Evolutionary conservation across 2,329 filamentous ascomycete species (phyloP).

Genomic region (Tolypocladium guangdongense): DNA sequence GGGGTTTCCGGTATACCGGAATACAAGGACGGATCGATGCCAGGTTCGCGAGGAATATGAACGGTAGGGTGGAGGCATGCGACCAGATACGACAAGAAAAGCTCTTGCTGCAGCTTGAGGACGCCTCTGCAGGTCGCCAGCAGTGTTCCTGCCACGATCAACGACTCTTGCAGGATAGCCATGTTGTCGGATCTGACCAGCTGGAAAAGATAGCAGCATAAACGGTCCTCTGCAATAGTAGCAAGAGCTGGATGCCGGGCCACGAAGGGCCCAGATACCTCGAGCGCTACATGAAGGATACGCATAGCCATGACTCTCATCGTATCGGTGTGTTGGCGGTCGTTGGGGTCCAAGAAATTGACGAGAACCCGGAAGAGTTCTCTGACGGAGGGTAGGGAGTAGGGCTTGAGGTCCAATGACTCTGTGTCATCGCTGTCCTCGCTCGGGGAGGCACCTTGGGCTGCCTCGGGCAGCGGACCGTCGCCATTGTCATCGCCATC

Average conservation of each 20-base stretch:
- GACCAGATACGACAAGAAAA: conserved; percentile 89
- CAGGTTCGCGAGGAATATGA: conserved; percentile 81
- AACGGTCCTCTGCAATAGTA: conserved; percentile 76
- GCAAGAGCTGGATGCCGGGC: conserved; percentile 84
- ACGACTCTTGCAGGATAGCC: conserved; percentile 82
- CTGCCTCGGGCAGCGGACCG: not conserved
- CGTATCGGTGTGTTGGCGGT: conserved; percentile 82
- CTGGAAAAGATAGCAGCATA: conserved; percentile 93
- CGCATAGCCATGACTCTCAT: conserved; percentile 96
- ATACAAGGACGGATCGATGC: conserved; percentile 86
- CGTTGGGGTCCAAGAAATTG: conserved; percentile 86
- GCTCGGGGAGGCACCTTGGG: conserved; percentile 5
- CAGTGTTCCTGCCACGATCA: conserved; percentile 84
- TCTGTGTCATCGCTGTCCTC: conserved; percentile 30
- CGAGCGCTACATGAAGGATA: conserved; percentile 93
- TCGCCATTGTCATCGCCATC: conserved; percentile 2
- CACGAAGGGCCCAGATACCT: conserved; percentile 92
- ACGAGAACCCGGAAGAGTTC: conserved; percentile 92
- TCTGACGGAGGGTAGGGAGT: conserved; percentile 86
- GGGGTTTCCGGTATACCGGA: conserved; percentile 87
- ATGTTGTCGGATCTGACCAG: conserved; percentile 94
- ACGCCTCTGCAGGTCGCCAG: conserved; percentile 83
- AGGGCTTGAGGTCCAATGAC: conserved; percentile 62
- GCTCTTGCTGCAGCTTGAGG: conserved; percentile 89
- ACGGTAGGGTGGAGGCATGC: conserved; percentile 90